Conservation (phyloP, 306 rosid species). For the Cicer chorassanicum region DNA sequence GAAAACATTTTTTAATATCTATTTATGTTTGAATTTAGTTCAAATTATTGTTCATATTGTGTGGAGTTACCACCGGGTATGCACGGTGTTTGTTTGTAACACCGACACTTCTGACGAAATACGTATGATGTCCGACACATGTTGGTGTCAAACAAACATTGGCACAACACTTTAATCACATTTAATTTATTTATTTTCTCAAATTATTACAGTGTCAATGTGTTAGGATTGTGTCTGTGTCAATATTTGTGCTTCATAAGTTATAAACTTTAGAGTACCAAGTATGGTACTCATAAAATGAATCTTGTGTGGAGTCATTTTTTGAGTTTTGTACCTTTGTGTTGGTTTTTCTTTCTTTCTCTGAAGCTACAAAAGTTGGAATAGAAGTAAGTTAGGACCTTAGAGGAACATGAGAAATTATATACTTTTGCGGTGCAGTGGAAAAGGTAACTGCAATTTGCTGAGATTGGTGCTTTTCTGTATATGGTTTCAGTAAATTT, state of each 20-base stretch:
- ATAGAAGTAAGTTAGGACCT: neutral
- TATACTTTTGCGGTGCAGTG: neutral
- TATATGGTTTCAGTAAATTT: constrained; percentile 4
- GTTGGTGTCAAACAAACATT: too few species aligned
- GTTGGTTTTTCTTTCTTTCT: neutral
- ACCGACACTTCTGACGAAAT: too few species aligned
- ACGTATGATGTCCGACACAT: too few species aligned
- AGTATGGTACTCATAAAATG: too few species aligned
- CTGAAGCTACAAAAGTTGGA: constrained; percentile 34
- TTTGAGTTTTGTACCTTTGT: neutral
- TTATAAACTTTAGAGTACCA: too few species aligned
- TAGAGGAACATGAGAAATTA: neutral
- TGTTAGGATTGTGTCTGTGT: too few species aligned
- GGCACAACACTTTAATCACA: too few species aligned
- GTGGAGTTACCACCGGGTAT: neutral
- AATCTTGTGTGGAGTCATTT: neutral
- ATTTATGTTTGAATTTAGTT: constrained; percentile 30
- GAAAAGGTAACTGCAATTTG: neutral
- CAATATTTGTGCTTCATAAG: too few species aligned
- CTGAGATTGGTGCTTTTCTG: constrained; percentile 29
- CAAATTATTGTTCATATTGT: neutral
- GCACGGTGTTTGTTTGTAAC: too few species aligned
- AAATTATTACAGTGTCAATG: too few species aligned
- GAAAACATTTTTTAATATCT: neutral
- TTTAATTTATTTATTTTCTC: too few species aligned